Conservation (phyloP, 257 asterid species). For the Coffea canephora region DNA sequence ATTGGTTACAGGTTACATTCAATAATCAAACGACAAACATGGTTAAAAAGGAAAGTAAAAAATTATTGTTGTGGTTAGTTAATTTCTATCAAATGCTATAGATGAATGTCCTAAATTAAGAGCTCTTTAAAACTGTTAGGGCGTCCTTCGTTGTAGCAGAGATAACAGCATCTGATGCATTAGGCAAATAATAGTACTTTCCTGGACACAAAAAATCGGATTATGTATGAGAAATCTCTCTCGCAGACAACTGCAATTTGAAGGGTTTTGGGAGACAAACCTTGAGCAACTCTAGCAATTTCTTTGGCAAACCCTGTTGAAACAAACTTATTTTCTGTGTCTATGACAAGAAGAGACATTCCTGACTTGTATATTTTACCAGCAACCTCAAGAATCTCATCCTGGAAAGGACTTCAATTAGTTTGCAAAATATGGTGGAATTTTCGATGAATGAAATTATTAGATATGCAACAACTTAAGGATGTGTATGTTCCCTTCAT, state of each 20-base stretch:
- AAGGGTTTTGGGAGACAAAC: slow-evolving; percentile 29
- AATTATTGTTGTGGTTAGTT: not conserved
- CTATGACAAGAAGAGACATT: slow-evolving; percentile 48
- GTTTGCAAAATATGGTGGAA: not conserved
- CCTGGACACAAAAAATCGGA: slow-evolving; percentile 43
- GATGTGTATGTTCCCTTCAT: too few relatives aligned
- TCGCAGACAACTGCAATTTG: not conserved
- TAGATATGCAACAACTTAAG: not conserved
- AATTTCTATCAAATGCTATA: not conserved
- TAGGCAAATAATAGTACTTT: slow-evolving; percentile 91
- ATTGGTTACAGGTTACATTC: not conserved
- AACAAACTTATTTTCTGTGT: slow-evolving; percentile 74
- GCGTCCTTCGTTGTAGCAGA: slow-evolving; percentile 95
- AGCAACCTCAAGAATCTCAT: slow-evolving; percentile 93
- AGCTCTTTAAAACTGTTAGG: slow-evolving; percentile 67
- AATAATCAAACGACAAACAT: not conserved
- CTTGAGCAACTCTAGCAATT: slow-evolving; percentile 97
- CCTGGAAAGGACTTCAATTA: slow-evolving; percentile 37
- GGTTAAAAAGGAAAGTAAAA: not conserved
- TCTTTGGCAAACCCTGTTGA: slow-evolving; percentile 98
- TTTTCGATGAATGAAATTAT: not conserved
- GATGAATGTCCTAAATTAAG: slow-evolving; percentile 28
- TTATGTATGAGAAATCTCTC: not conserved
- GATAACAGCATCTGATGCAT: slow-evolving; percentile 95
- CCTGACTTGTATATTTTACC: slow-evolving; percentile 91